Conservation (phyloP, 371 early-diverging fungal species). For the Mortierella sp. region DNA sequence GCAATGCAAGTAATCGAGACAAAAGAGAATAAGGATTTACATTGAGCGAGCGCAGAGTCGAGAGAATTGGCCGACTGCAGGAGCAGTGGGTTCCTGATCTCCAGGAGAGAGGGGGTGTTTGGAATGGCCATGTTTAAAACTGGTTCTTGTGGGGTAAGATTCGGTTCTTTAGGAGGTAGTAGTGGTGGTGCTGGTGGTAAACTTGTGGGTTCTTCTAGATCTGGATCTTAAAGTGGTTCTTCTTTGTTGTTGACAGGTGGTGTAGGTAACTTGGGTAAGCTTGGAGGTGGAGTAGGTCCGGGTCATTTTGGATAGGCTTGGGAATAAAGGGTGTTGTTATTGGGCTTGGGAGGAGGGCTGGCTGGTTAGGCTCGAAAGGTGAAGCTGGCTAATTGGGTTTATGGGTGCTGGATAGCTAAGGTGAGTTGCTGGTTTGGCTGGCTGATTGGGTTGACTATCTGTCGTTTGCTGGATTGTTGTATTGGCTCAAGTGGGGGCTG, state of each 20-base stretch:
- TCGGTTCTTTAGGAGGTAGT: slow-evolving; percentile 10
- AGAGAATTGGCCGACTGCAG: slow-evolving; percentile 39
- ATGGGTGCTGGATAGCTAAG: background rate
- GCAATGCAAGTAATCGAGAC: background rate
- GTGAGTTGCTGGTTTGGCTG: background rate
- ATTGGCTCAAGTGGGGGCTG: background rate
- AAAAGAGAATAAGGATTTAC: slow-evolving; percentile 12
- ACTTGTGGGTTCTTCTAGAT: slow-evolving; percentile 35
- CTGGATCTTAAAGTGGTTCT: slow-evolving; percentile 20
- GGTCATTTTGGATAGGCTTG: slow-evolving; percentile 31
- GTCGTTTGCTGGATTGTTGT: background rate
- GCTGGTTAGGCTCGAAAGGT: slow-evolving; percentile 12
- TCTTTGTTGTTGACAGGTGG: slow-evolving; percentile 13
- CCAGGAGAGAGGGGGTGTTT: slow-evolving; percentile 23
- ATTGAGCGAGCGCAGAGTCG: slow-evolving; percentile 46
- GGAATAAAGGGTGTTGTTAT: background rate
- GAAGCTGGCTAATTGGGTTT: background rate
- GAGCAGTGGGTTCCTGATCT: slow-evolving; percentile 22
- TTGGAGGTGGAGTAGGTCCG: slow-evolving; percentile 12
- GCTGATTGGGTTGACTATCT: background rate
- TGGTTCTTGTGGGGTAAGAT: background rate
- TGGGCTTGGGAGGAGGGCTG: slow-evolving; percentile 8
- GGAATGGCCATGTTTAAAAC: slow-evolving; percentile 21
- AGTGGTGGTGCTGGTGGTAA: slow-evolving; percentile 2
- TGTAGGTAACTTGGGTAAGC: slow-evolving; percentile 5